Percentiles rank a stretch among this genome's conserved stretches.
Conservation (phyloP, 345 rosid genomes). For the Linum tenue region DNA sequence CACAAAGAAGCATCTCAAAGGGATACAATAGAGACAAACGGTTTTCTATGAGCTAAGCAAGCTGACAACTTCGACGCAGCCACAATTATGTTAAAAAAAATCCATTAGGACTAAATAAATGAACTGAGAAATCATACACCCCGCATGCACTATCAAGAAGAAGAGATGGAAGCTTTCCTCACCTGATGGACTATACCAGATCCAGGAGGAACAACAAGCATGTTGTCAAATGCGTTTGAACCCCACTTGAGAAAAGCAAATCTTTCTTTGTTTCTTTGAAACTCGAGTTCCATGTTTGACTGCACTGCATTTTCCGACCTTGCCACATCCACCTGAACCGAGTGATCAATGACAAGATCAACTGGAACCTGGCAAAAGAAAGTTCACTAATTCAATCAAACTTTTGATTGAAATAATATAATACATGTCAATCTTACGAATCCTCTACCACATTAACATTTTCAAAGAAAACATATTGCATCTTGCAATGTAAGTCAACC, state of each 20-base stretch:
- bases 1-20: background rate
- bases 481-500: background rate
- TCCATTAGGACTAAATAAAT: background rate
- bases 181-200: constrained; percentile 98
- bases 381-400: background rate
- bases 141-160: background rate
- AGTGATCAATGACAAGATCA: constrained; percentile 97
- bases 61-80: background rate
- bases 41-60: background rate
- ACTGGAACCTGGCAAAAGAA: constrained; percentile 63
- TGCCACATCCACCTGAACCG: constrained; percentile 91
- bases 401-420: background rate
- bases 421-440: background rate
- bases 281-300: constrained; percentile 90
- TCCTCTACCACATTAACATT: background rate
- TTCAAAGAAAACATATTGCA: background rate
- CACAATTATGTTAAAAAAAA: background rate
- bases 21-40: background rate
- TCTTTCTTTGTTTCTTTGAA: constrained; percentile 76
- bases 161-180: constrained; percentile 3
- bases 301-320: constrained; percentile 86
- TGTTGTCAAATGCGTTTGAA: constrained; percentile 75
- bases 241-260: constrained; percentile 96
- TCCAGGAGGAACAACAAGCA: constrained; percentile 98
- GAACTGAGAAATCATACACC: background rate